These are phyloP conservation scores for Sphaerulina populicola DNA, from an alignment of 2,329 filamentous ascomycete species.

Conservation along the genomic window DNA sequence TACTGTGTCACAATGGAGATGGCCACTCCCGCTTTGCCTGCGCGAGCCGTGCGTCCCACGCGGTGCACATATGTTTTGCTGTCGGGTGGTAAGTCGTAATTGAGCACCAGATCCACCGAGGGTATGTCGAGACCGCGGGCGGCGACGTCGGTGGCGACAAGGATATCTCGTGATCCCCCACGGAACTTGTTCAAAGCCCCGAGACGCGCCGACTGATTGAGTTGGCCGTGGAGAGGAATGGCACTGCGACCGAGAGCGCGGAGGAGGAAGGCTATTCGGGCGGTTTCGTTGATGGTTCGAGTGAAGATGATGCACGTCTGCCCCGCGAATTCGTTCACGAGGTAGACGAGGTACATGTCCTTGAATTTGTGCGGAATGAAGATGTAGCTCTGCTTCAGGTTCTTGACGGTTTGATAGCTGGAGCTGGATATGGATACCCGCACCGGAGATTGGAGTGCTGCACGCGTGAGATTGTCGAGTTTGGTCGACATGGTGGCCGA, in stretches of 20 bases:
- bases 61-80: constrained; percentile 87
- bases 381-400: constrained; percentile 74
- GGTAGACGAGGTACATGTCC: constrained; percentile 78
- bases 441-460: constrained; percentile 75
- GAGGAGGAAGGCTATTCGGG: constrained; percentile 74
- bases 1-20: constrained; percentile 80
- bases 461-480: constrained; percentile 84
- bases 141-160: constrained; percentile 90
- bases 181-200: constrained; percentile 88
- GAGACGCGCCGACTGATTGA: constrained; percentile 77
- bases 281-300: constrained; percentile 82
- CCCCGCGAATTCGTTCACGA: constrained; percentile 80
- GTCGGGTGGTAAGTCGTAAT: constrained; percentile 75
- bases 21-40: constrained; percentile 74
- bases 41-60: constrained; percentile 79
- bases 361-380: constrained; percentile 83
- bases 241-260: constrained; percentile 79
- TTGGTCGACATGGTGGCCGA: constrained; percentile 91
- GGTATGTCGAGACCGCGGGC: constrained; percentile 88
- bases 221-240: constrained; percentile 85
- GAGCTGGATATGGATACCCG: constrained; percentile 71
- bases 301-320: constrained; percentile 85
- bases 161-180: constrained; percentile 67
- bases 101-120: constrained; percentile 78
- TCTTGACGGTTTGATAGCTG: constrained; percentile 87